Evolutionary conservation across 2,329 filamentous ascomycete species (phyloP).

Genomic region (Metarhizium sp.): DNA sequence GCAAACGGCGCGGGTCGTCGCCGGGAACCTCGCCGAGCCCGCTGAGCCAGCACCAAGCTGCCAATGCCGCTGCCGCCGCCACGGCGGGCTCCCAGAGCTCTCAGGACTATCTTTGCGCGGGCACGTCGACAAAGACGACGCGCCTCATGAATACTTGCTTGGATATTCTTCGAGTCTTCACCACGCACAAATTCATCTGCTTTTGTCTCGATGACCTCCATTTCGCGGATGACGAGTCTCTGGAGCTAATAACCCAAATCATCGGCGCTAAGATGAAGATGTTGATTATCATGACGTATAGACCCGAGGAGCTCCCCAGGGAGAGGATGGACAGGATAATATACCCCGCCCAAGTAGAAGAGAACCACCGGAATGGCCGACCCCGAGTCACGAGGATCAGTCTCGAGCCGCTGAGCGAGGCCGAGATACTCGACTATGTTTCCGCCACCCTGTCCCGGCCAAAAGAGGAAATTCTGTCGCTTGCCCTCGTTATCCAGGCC

Average conservation of each 20-base stretch:
- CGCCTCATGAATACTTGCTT: constrained; percentile 81
- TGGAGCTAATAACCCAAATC: constrained; percentile 76
- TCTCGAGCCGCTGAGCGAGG: constrained; percentile 65
- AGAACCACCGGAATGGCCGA: constrained; percentile 34
- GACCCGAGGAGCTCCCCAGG: constrained; percentile 53
- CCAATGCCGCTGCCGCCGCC: constrained; percentile 6
- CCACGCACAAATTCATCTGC: constrained; percentile 77
- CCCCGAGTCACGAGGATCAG: constrained; percentile 59
- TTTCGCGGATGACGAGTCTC: constrained; percentile 78
- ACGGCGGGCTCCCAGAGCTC: constrained; percentile 39
- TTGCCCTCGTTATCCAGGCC: constrained; percentile 79
- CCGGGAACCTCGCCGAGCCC: constrained; percentile 33
- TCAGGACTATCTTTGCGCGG: constrained; percentile 50
- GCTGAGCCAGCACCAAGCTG: constrained; percentile 13
- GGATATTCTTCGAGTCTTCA: constrained; percentile 74
- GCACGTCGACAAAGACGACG: constrained; percentile 53
- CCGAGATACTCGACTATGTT: constrained; percentile 75
- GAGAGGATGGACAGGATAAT: constrained; percentile 46
- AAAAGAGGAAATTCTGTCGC: constrained; percentile 61
- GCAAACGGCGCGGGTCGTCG: constrained; percentile 39
- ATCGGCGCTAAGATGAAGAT: constrained; percentile 71
- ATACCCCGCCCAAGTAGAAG: constrained; percentile 43
- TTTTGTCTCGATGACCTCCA: constrained; percentile 85
- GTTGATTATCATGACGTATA: constrained; percentile 70
- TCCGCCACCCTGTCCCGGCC: constrained; percentile 69